phyloP scores from a whole-genome alignment of 768 basidiomycete species.

The Termitomyces sp. region DNA sequence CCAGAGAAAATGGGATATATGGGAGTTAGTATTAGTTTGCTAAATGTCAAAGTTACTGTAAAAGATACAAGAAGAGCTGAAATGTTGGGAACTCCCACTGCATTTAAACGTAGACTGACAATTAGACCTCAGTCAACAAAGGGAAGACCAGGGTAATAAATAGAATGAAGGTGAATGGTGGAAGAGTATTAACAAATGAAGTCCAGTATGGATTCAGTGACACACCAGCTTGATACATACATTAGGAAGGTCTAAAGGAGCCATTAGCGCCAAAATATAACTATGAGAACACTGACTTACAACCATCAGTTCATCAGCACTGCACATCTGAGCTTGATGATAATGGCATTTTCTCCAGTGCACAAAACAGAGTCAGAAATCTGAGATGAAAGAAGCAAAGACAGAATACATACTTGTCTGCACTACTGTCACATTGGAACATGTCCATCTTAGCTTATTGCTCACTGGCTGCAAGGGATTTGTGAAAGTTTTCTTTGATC shows the following conservation, averaged over 20 bases:
- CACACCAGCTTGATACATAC: constrained; percentile 32
- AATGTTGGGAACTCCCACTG: not conserved
- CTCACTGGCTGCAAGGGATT: constrained; percentile 85
- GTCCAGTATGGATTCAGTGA: not conserved
- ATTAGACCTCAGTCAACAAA: not conserved
- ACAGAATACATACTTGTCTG: constrained; percentile 61
- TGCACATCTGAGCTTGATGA: constrained; percentile 94
- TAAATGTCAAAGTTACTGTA: not conserved
- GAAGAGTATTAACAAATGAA: not conserved
- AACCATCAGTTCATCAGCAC: constrained; percentile 99
- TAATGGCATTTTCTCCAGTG: constrained; percentile 88
- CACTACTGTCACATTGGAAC: constrained; percentile 95
- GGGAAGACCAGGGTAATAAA: not conserved
- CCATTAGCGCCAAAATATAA: not conserved
- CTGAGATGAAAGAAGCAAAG: not conserved
- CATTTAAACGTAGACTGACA: not conserved
- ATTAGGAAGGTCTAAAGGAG: constrained; percentile 78
- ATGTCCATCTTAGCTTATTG: constrained; percentile 94
- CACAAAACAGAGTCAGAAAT: not conserved
- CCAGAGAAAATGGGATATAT: not conserved
- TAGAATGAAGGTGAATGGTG: not conserved
- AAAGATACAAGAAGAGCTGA: not conserved
- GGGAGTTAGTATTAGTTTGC: not conserved
- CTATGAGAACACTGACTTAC: constrained; percentile 38
- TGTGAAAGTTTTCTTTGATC: constrained; percentile 85